These are phyloP conservation scores for Fusarium buharicum DNA, from an alignment of 2,329 filamentous ascomycete genomes.

Conservation along the genomic window DNA sequence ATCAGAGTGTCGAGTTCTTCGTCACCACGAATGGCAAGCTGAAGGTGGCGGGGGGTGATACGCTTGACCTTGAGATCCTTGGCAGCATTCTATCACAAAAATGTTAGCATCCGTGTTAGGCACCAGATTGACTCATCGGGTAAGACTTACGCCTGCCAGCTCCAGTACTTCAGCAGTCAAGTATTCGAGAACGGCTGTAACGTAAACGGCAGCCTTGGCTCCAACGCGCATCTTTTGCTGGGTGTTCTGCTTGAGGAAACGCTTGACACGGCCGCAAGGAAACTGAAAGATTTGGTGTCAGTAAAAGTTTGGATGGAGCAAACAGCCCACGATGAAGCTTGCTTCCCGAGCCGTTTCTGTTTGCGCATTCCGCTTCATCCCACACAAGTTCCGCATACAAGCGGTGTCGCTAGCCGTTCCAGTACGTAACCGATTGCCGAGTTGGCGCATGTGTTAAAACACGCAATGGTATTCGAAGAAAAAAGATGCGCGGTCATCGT, in stretches of 20 bases:
- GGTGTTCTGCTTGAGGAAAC: conserved; percentile 98
- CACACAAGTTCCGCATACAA: conserved; percentile 25
- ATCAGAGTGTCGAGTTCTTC: conserved; percentile 98
- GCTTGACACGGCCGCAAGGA: conserved; percentile 99
- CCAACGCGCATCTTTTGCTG: conserved; percentile 99
- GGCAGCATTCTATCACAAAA: conserved; percentile 79
- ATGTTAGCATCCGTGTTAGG: conserved; percentile 40
- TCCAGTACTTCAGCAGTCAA: conserved; percentile 98
- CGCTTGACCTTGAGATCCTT: conserved; percentile 99
- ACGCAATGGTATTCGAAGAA: conserved; percentile 1
- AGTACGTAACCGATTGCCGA: conserved; percentile 15
- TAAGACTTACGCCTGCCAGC: conserved; percentile 80
- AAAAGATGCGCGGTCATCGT: conserved; percentile 17
- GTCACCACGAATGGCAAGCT: conserved; percentile 97
- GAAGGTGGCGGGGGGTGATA: conserved; percentile 96
- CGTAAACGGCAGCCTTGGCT: conserved; percentile 97
- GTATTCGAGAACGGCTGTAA: conserved; percentile 98
- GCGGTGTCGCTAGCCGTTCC: conserved; percentile 1
- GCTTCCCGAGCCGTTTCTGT: conserved; percentile 19
- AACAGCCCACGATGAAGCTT: conserved; percentile 18
- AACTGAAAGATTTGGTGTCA: conserved; percentile 70
- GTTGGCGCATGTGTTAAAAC: conserved; percentile 23
- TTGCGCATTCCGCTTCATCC: conserved; percentile 31
- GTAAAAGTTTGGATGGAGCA: conserved; percentile 13
- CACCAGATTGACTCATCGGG: conserved; percentile 16